These are phyloP conservation scores for Hypomontagnella submonticulosa DNA, from an alignment of 495 filamentous ascomycete species.

Conservation along the genomic window DNA sequence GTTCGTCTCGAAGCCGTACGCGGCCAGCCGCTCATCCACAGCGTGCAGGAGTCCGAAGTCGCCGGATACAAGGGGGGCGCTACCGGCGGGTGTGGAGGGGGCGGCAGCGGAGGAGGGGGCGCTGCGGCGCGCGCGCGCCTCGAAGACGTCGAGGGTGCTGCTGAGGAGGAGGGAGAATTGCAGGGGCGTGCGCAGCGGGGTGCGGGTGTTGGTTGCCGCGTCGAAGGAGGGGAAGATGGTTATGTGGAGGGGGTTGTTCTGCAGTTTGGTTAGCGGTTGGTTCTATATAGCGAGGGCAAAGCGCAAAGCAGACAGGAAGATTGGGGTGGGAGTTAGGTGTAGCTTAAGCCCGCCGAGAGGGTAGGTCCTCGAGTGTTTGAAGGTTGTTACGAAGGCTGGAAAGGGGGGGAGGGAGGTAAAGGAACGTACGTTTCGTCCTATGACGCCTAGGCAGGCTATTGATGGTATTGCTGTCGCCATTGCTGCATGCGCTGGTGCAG, in stretches of 20 bases:
- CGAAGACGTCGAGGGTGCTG: constrained; percentile 92
- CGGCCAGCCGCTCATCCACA: constrained; percentile 88
- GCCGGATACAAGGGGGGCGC: constrained; percentile 65
- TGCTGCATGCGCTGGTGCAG: constrained; percentile 24
- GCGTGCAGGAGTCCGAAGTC: constrained; percentile 93
- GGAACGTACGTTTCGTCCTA: constrained; percentile 85
- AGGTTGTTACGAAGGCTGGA: no score
- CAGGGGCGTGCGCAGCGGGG: constrained; percentile 68
- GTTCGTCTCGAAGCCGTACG: constrained; percentile 97
- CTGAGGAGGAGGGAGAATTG: constrained; percentile 93
- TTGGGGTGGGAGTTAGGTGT: no score
- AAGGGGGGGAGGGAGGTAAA: constrained; percentile 19
- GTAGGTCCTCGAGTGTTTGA: no score
- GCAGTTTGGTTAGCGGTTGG: constrained; percentile 1
- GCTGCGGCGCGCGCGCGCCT: constrained; percentile 75
- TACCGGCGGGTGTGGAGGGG: constrained; percentile 43
- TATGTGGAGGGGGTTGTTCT: constrained; percentile 98
- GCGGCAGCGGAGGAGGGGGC: constrained; percentile 54
- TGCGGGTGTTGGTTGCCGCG: constrained; percentile 53
- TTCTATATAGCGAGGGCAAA: no score
- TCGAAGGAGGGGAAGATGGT: constrained; percentile 82
- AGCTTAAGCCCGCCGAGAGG: not conserved
- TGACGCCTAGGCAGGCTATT: constrained; percentile 92
- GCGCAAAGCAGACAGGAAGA: no score
- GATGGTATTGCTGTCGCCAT: constrained; percentile 68